Conservation (phyloP, 495 filamentous ascomycete species). For the Platismatia glauca region DNA sequence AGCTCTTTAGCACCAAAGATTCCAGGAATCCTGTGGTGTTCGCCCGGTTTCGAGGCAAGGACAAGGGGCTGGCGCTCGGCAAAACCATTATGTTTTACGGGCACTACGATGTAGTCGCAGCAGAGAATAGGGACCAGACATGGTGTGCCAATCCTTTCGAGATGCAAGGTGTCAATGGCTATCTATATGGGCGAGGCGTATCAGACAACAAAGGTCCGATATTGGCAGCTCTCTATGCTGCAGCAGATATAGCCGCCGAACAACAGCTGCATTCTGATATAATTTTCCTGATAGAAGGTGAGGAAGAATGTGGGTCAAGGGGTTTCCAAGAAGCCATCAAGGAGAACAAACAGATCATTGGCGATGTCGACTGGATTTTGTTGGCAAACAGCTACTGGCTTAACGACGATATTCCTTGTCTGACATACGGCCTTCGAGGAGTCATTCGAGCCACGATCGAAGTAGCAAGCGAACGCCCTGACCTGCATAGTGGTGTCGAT, state of each 20-base stretch:
- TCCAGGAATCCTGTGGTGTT: slow-evolving; percentile 82
- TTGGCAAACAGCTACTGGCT: slow-evolving; percentile 98
- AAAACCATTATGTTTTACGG: slow-evolving; percentile 95
- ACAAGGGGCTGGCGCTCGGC: slow-evolving; percentile 42
- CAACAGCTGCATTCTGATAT: slow-evolving; percentile 77
- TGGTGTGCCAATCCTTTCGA: slow-evolving; percentile 86
- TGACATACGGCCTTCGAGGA: slow-evolving; percentile 92
- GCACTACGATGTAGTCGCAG: slow-evolving; percentile 97
- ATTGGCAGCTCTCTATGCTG: slow-evolving; percentile 85
- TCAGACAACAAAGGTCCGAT: slow-evolving; percentile 97
- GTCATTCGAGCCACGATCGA: slow-evolving; percentile 88
- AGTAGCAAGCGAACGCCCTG: slow-evolving; percentile 74
- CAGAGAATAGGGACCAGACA: slow-evolving; percentile 62
- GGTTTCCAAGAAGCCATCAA: slow-evolving; percentile 77
- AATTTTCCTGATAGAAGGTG: slow-evolving; percentile 89
- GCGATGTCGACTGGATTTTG: slow-evolving; percentile 84
- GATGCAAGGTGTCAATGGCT: slow-evolving; percentile 77
- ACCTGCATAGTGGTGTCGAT: slow-evolving; percentile 92
- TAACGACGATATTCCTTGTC: slow-evolving; percentile 85
- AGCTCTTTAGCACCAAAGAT: slow-evolving; percentile 66
- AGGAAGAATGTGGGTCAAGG: slow-evolving; percentile 89
- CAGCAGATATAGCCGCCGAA: slow-evolving; percentile 71
- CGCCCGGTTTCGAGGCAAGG: slow-evolving; percentile 73
- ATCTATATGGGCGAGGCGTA: slow-evolving; percentile 91
- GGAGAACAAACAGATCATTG: slow-evolving; percentile 72